Percentiles rank a stretch among this genome's conserved stretches.
Evolutionary conservation across 208 protist genomes (phyloP).

Genomic region (Leishmania mexicana): DNA sequence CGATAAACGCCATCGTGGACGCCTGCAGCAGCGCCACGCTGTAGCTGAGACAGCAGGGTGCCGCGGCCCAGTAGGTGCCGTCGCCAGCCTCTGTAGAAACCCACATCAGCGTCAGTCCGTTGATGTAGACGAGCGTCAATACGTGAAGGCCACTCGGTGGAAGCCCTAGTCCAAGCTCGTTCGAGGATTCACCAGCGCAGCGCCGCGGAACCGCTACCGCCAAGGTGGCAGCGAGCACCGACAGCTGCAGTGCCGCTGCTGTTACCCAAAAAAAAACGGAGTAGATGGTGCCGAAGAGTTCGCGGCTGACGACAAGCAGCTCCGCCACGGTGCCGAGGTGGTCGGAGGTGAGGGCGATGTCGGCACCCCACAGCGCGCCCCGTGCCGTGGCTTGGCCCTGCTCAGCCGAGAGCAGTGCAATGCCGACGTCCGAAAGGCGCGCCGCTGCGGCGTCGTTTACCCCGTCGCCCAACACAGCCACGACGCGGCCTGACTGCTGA

Average conservation of each 20-base stretch:
- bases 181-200: not conserved
- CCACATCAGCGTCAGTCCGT: conserved; percentile 2
- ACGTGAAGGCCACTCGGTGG: conserved; percentile 7
- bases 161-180: not conserved
- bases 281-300: conserved; percentile 19
- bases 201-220: conserved; percentile 9
- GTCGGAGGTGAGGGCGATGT: conserved; percentile 21
- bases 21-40: conserved; percentile 6
- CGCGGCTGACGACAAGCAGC: conserved; percentile 16
- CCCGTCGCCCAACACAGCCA: conserved; percentile 96
- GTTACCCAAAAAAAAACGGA: conserved; percentile 13
- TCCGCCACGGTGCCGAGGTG: not conserved
- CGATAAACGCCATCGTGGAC: conserved; percentile 6
- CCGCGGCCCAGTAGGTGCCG: not conserved
- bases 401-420: conserved; percentile 75
- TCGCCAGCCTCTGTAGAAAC: not conserved
- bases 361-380: conserved; percentile 23
- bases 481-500: conserved; percentile 70
- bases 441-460: conserved; percentile 95
- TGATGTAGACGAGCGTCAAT: not conserved
- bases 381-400: not conserved
- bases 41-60: not conserved
- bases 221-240: conserved; percentile 12
- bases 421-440: conserved; percentile 92
- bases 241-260: conserved; percentile 13